Evolutionary conservation across 2,329 filamentous ascomycete genomes (phyloP), one percentile per base, ranked within the genome.

Genomic region (Phyllosticta paracitricarpa): DNA sequence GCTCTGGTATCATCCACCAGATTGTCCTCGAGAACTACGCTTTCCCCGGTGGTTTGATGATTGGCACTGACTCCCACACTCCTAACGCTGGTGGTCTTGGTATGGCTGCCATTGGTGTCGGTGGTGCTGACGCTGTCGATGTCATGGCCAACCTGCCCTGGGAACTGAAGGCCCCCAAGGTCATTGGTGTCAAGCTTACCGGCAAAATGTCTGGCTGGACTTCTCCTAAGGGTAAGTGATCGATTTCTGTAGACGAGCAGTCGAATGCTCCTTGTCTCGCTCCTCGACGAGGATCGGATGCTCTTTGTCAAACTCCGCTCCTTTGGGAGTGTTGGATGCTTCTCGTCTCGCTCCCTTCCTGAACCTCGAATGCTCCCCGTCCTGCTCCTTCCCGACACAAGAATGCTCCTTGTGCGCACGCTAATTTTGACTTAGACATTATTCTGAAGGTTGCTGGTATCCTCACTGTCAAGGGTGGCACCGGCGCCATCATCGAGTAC

Each of bases 1-100:
- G 94, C 70, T 97, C 93, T 75, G 94, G 94, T 84, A 99, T 97
- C 76, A 99, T 99, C 71, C 94, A 99, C 82, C 94, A 97, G 83
- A 97, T 97, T 73, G 79, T 97, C 66, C 85, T 97, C 63, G 94
- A 99, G 82, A 97, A 97, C 84, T 97, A 97, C 77, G 92, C 92
- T 76, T 97, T 97, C 88, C 94, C 94, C 67, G 94, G 94, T 84
- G 93, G 88, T 84, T 85, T 99, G 63, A 86, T 99, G 74, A 97
- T 97, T 74, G 94, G 94, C 76, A 97, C 93, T 69, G 93, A 97
- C 77, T 96, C 91, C 62, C 94, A 99, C 82, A 97, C 94, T 63
- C 93, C 93, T 72, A 99, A 99, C 75, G 93, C 85, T 72, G 93
- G 93, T 82, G 93, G 93, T 84, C 87, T 97, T 63, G 92, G 91